Base-by-base conservation (phyloP, 2,329 filamentous ascomycete genomes). In the Colletotrichum lentis region DNA sequence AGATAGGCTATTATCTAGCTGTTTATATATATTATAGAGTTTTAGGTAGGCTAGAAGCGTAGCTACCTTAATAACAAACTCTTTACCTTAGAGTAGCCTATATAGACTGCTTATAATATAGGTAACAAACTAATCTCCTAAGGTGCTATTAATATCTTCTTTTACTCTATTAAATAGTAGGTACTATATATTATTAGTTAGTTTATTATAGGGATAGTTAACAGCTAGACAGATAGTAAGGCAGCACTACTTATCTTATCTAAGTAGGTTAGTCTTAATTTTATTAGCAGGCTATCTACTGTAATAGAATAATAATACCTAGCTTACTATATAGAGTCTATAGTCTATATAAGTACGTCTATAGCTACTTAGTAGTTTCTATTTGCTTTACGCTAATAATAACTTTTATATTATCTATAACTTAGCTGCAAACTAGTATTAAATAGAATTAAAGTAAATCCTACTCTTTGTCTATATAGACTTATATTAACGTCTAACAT, bases 131-230 rank as follows among this genome's bases (percentile, higher is more conserved):
- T 49, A 49, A 4, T 43, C 43, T 62, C 58, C 49, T 14, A 24
- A 5, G 14, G 37, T 43, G 11, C 49, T 46, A 16, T 61, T 61
- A 6, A 61, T 61, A 6, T 61, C 47, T 37, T 61, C 46, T 24
- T 35, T 62, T 11, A 62, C 59, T 24, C 18, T 53, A 24, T 62
- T 24, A 14, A 62, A n/a, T 10, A 39, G 59, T 18, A 24, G 49
- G 24, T 62, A 62, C 59, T 24, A 52, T 35, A 46, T 62, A 14
- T 62, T n/a, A 49, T 62, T 24, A 31, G 39, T 62, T 24, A 62
- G 59, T 18, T 39, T 39, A 12, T 22, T n/a, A 18, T 62, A 12
- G 18, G 59, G 59, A 8, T 35, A 62, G 24, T 54, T 62, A 39
- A 62, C 27, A 2, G 43, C 55, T n/a, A 58, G 55, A 43, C 27